Conservation (phyloP, 1,139 yeast genomes). For the Suhomyces anneliseae region DNA sequence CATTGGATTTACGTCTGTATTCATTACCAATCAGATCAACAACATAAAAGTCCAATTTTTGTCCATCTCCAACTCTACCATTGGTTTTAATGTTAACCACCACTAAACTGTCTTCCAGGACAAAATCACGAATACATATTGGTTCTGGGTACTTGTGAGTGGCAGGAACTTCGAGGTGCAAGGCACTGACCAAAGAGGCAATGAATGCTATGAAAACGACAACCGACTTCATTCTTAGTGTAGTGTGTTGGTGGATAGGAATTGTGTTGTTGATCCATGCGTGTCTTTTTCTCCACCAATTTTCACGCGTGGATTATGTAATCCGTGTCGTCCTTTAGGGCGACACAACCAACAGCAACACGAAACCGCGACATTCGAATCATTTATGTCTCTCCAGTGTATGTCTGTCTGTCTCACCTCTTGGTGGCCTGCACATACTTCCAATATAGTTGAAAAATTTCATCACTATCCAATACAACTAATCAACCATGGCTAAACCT, state of each 20-base stretch:
- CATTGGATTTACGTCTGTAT: conserved; percentile 62
- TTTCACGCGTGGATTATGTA: conserved; percentile 8
- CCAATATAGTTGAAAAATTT: too few relatives aligned
- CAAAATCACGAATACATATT: conserved; percentile 87
- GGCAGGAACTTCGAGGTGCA: conserved; percentile 45
- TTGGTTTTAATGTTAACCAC: conserved; percentile 74
- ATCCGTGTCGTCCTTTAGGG: background rate
- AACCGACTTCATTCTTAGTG: conserved; percentile 11
- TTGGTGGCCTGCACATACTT: too few relatives aligned
- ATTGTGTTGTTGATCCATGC: conserved; percentile 5
- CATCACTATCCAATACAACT: background rate
- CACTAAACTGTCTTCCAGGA: conserved; percentile 77
- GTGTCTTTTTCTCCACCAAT: conserved; percentile 7
- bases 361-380: too few relatives aligned
- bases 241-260: conserved; percentile 1
- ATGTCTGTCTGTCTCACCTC: too few relatives aligned
- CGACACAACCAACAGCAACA: too few relatives aligned
- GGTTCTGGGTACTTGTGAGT: conserved; percentile 33
- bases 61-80: conserved; percentile 85
- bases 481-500: conserved; percentile 39
- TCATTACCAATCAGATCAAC: conserved; percentile 72
- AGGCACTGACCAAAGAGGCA: conserved; percentile 27
- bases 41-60: conserved; percentile 60
- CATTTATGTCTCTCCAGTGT: too few relatives aligned
- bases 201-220: conserved; percentile 14